Evolutionary conservation across 164 flowering plant species (phyloP).

Genomic region (Cinnamomum chago): DNA sequence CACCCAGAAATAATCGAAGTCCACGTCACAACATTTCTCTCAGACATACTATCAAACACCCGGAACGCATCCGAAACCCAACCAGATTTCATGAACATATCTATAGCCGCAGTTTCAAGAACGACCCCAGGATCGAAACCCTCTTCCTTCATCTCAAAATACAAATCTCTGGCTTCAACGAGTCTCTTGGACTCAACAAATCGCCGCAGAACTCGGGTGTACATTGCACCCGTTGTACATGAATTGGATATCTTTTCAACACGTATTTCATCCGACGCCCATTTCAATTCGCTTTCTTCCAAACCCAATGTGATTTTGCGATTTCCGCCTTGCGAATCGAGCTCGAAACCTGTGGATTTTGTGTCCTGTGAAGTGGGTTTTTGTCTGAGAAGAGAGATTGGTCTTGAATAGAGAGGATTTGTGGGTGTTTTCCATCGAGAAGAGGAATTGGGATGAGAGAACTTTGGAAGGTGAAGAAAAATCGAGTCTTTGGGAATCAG

Average conservation of each 20-base stretch:
- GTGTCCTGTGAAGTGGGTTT: neutral
- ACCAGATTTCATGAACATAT: conserved; percentile 12
- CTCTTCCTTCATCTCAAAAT: conserved; percentile 7
- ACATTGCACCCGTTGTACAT: neutral
- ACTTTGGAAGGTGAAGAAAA: neutral
- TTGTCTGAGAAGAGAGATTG: neutral
- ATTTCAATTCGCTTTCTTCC: neutral
- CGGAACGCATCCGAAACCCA: conserved; percentile 7
- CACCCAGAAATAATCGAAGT: conserved; percentile 17
- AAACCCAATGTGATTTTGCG: neutral
- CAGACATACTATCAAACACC: conserved; percentile 17
- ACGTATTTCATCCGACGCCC: neutral
- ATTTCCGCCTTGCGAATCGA: neutral
- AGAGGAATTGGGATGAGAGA: neutral
- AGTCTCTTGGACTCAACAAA: neutral
- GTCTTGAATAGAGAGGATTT: neutral
- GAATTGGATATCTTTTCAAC: neutral
- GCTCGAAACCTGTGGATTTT: neutral
- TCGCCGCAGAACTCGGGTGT: neutral
- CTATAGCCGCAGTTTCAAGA: conserved; percentile 8
- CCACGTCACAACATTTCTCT: conserved; percentile 22
- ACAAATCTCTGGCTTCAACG: conserved; percentile 6
- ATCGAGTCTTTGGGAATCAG: neutral
- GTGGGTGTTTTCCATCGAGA: neutral
- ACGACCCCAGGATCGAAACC: conserved; percentile 12